Conservation (phyloP, 352 stramenopile species). For the Pythium sp. region DNA sequence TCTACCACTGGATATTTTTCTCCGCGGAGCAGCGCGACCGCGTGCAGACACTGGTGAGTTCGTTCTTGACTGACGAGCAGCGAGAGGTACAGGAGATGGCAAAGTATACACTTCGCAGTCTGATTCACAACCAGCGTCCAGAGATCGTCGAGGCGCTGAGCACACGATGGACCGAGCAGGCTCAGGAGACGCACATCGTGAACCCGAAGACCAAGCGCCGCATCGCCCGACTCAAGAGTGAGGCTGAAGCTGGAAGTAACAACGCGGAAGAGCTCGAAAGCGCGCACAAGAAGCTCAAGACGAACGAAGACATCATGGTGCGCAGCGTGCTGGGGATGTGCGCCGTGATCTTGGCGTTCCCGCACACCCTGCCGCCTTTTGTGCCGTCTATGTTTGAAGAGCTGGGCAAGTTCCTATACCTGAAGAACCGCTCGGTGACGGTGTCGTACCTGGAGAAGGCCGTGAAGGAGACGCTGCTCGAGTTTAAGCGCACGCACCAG, state of each 20-base stretch:
- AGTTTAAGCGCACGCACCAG: constrained; percentile 84
- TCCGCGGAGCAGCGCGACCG: constrained; percentile 32
- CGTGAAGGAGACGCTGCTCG: constrained; percentile 76
- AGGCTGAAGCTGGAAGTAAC: constrained; percentile 16
- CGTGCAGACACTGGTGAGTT: constrained; percentile 49
- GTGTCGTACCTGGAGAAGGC: constrained; percentile 70
- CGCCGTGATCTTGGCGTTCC: constrained; percentile 70
- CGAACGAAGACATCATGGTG: constrained; percentile 51
- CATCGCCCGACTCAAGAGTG: constrained; percentile 36
- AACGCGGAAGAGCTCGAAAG: constrained; percentile 32
- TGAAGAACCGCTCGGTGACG: constrained; percentile 51
- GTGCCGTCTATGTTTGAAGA: constrained; percentile 75
- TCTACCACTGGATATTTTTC: constrained; percentile 74
- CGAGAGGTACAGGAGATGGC: constrained; percentile 81
- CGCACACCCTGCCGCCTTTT: constrained; percentile 65
- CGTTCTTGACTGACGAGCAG: constrained; percentile 65
- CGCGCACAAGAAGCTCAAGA: constrained; percentile 37
- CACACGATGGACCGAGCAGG: constrained; percentile 31
- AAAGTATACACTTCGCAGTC: constrained; percentile 64
- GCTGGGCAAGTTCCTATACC: constrained; percentile 64
- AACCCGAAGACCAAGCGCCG: constrained; percentile 63
- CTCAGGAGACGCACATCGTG: constrained; percentile 41
- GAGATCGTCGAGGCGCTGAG: constrained; percentile 36
- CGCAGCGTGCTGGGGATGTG: constrained; percentile 67
- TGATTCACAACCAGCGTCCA: constrained; percentile 55